These are phyloP conservation scores for Zangia roseola DNA, from an alignment of 768 basidiomycete genomes.

Conservation along the genomic window DNA sequence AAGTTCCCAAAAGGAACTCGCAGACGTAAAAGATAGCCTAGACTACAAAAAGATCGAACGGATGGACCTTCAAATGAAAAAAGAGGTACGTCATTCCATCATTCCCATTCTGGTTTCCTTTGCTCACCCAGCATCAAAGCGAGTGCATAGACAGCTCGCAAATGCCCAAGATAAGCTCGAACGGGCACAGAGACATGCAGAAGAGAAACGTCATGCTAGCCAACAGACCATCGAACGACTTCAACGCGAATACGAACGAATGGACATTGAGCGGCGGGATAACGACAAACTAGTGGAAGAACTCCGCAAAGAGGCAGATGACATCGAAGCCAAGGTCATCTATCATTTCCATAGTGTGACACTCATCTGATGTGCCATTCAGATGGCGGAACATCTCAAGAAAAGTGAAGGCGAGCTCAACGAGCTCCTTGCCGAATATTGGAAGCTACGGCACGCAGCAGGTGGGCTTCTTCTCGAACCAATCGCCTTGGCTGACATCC, in stretches of 20 bases:
- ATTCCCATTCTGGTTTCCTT: not conserved
- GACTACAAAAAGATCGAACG: slow-evolving; percentile 75
- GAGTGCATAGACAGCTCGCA: slow-evolving; percentile 72
- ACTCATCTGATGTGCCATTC: slow-evolving; percentile 1
- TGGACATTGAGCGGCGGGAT: slow-evolving; percentile 71
- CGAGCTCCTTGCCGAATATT: slow-evolving; percentile 80
- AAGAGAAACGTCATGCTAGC: slow-evolving; percentile 74
- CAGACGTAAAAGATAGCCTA: slow-evolving; percentile 63
- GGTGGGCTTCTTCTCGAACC: slow-evolving; percentile 40
- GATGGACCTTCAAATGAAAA: slow-evolving; percentile 62
- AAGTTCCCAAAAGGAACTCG: slow-evolving; percentile 62
- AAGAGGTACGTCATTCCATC: slow-evolving; percentile 50
- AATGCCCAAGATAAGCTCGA: slow-evolving; percentile 85
- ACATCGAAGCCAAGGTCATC: slow-evolving; percentile 61
- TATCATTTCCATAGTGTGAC: not conserved
- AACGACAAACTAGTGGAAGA: slow-evolving; percentile 81
- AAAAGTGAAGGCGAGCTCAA: slow-evolving; percentile 77
- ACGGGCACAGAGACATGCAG: slow-evolving; percentile 73
- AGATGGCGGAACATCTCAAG: slow-evolving; percentile 79
- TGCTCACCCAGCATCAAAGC: slow-evolving; percentile 41
- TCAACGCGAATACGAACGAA: slow-evolving; percentile 75
- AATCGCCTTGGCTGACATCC: not conserved
- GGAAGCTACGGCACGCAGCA: slow-evolving; percentile 73
- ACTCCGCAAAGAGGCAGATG: slow-evolving; percentile 65
- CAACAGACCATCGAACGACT: slow-evolving; percentile 73